Conservation (phyloP, 169 alveolate genomes). For the Plasmodium vinckei region DNA sequence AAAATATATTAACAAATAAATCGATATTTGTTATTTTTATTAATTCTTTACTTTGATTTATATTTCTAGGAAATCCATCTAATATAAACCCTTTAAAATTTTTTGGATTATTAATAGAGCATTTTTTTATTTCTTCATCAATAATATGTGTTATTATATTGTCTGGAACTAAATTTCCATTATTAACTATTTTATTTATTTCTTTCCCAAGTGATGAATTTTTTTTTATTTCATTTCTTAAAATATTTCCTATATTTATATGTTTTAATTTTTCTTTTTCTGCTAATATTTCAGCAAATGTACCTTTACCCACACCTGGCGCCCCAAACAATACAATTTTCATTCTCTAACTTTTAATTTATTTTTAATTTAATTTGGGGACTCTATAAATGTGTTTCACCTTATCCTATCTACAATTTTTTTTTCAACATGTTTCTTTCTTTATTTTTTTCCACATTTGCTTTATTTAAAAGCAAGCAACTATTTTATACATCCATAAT, state of each 20-base stretch:
- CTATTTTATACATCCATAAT: too few species aligned
- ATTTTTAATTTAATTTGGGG: too few species aligned
- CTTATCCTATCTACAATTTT: too few species aligned
- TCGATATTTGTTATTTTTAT: constrained; percentile 36
- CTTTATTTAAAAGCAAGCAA: too few species aligned
- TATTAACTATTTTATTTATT: constrained; percentile 29
- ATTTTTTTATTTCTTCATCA: constrained; percentile 46
- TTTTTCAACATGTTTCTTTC: too few species aligned
- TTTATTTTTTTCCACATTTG: too few species aligned
- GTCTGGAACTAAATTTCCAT: constrained; percentile 44
- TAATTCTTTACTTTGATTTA: constrained; percentile 40
- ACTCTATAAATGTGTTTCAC: too few species aligned
- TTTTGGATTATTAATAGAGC: background rate
- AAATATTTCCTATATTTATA: constrained; percentile 52
- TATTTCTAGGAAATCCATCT: constrained; percentile 65
- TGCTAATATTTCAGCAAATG: constrained; percentile 64
- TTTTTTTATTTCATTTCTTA: constrained; percentile 64
- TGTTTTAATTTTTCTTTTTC: constrained; percentile 57
- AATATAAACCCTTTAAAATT: constrained; percentile 57
- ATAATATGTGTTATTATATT: constrained; percentile 19
- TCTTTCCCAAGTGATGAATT: constrained; percentile 35
- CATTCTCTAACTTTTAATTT: background rate
- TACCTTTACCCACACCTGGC: constrained; percentile 70
- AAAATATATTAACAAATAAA: constrained; percentile 46
- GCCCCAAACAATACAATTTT: constrained; percentile 62